Evolutionary conservation across 352 stramenopile species (phyloP), one percentile per base, ranked within the genome.

Genomic region (Phytophthora agathidicida): DNA sequence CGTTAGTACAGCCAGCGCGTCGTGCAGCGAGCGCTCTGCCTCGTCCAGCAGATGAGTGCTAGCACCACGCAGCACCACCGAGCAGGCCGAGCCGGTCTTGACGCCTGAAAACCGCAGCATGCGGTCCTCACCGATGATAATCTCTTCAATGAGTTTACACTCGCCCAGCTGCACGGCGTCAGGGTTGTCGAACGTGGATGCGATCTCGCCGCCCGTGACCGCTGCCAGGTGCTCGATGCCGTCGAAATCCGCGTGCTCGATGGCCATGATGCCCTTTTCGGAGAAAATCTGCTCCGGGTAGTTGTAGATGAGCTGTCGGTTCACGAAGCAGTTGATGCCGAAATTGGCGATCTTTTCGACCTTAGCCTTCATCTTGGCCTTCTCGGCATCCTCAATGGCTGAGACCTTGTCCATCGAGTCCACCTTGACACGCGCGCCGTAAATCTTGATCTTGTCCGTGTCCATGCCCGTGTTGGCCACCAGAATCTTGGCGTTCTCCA

Each of bases 361-460:
- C 79, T 99, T 99, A 50, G 86, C 83, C 60, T 96, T 93, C 97
- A 99, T 99, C 78, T 99, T 99, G 30, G 91, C 76, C 81, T 99
- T 99, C 71, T 99, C 97, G 9, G 96, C 97, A 44, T 98, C 91
- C 79, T 99, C 98, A 73, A 99, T 99, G 48, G 98, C 96, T 22
- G 97, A 97, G 17, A 99, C 97, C 75, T 99, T 99, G 49, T 97
- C 94, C 86, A 99, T 97, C 31, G 88, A 98, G 79, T 99, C 97
- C 6, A 99, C 98, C 69, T 98, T 97, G 24, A 99, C 91, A 43
- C 85, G 91, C 22, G 93, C 96, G 20, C 98, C 98, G 71, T 99
- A 99, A 65, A 99, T 99, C 80, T 99, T 99, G 78, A 99, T 99
- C 78, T 99, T 99, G 77, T 99, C 98, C 22, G 97, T 99, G 78